Percentiles rank a stretch among this genome's conserved stretches.
Conservation (phyloP, 352 stramenopile genomes). For the Pythium biforme region DNA sequence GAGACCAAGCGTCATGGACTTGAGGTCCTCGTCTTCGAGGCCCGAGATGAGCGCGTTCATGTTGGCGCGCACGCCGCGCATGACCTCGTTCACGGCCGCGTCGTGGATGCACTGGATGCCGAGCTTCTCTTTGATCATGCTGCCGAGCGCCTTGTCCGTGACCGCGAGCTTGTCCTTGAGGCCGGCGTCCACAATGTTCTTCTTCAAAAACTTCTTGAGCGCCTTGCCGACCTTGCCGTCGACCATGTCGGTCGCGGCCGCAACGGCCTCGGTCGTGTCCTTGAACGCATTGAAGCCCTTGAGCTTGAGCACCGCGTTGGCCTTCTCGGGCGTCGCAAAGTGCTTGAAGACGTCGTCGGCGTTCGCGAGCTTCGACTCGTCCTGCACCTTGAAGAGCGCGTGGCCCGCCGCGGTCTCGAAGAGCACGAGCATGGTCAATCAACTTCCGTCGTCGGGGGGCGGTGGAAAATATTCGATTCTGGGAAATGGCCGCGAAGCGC, state of each 20-base stretch:
- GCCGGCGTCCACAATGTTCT: constrained; percentile 94
- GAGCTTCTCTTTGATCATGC: constrained; percentile 98
- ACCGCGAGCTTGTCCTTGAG: constrained; percentile 97
- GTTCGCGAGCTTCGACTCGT: constrained; percentile 91
- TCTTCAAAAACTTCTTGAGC: constrained; percentile 99
- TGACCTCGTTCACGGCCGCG: constrained; percentile 93
- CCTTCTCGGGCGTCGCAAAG: constrained; percentile 90
- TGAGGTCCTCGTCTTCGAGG: constrained; percentile 88
- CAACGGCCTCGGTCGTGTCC: constrained; percentile 98
- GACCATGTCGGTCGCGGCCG: constrained; percentile 95
- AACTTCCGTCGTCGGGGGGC: constrained; percentile 20
- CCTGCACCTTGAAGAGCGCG: constrained; percentile 99
- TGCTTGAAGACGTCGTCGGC: constrained; percentile 92
- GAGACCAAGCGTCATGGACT: constrained; percentile 99
- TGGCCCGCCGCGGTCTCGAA: constrained; percentile 99
- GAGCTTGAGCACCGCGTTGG: constrained; percentile 91
- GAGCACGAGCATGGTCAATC: constrained; percentile 98
- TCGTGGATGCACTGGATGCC: constrained; percentile 93
- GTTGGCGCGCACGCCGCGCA: constrained; percentile 96
- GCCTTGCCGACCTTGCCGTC: constrained; percentile 97
- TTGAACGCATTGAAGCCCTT: constrained; percentile 99
- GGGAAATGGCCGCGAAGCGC: constrained; percentile 7
- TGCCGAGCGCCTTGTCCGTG: constrained; percentile 95
- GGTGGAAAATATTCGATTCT: constrained; percentile 25
- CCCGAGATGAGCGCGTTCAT: constrained; percentile 94